Conservation (phyloP, 345 rosid species). For the Populus nigra region DNA sequence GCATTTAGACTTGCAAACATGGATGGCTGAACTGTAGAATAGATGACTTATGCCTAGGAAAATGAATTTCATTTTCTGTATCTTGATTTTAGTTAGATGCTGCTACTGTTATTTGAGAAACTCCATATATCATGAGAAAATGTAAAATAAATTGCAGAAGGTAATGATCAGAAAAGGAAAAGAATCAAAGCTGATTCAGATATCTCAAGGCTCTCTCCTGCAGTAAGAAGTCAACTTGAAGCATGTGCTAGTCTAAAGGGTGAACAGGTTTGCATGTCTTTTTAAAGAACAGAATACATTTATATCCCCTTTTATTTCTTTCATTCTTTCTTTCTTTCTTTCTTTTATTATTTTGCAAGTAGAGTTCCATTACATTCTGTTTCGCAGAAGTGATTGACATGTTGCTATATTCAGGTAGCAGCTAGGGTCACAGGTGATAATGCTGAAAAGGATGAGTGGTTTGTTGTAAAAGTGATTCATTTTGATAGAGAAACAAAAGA, state of each 20-base stretch:
- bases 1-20: background rate
- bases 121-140: constrained; percentile 17
- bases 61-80: background rate
- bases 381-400: constrained; percentile 7
- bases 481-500: constrained; percentile 88
- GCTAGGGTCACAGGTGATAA: constrained; percentile 78
- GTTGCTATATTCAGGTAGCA: constrained; percentile 60
- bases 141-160: constrained; percentile 58
- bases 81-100: background rate
- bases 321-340: background rate
- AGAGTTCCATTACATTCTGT: constrained; percentile 12
- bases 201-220: constrained; percentile 56
- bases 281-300: background rate
- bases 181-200: constrained; percentile 74
- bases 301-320: background rate
- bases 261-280: constrained; percentile 63
- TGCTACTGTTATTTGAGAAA: background rate
- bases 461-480: constrained; percentile 83
- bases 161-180: constrained; percentile 69
- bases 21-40: background rate
- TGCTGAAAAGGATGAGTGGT: constrained; percentile 92
- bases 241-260: constrained; percentile 69
- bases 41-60: background rate
- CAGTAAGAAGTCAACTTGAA: constrained; percentile 70
- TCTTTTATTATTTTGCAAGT: background rate